Percentiles rank a stretch among this genome's conserved stretches.
These are phyloP conservation scores for Pichia exigua DNA, from an alignment of 805 yeast genomes.

Conservation along the genomic window DNA sequence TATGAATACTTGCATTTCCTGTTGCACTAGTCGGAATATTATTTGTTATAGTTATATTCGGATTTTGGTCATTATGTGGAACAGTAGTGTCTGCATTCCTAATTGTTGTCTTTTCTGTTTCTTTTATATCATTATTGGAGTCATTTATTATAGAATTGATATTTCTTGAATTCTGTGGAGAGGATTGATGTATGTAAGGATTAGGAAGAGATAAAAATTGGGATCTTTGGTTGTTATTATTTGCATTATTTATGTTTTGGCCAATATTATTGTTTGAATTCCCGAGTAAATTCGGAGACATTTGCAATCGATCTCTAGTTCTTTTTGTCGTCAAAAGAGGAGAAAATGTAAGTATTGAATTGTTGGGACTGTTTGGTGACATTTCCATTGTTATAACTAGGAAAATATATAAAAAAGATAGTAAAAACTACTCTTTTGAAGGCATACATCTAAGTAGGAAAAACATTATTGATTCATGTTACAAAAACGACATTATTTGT, in stretches of 20 bases:
- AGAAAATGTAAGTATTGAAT: slow-evolving; percentile 66
- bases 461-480: neutral
- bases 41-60: neutral
- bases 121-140: neutral
- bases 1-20: neutral
- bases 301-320: slow-evolving; percentile 28
- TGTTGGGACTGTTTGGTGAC: slow-evolving; percentile 42
- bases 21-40: neutral
- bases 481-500: neutral
- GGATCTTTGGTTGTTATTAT: slow-evolving; percentile 11
- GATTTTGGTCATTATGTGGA: neutral
- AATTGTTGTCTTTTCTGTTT: neutral
- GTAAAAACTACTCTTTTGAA: neutral
- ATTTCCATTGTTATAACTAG: slow-evolving; percentile 6
- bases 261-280: neutral
- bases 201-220: slow-evolving; percentile 7
- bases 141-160: neutral
- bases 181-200: slow-evolving; percentile 12
- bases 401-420: neutral
- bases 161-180: slow-evolving; percentile 7
- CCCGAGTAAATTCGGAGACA: slow-evolving; percentile 25
- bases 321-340: slow-evolving; percentile 43
- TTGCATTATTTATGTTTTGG: neutral
- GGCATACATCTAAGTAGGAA: no score
- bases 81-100: neutral